Evolutionary conservation across 331 rosid genomes (phyloP), one percentile per base, ranked within the genome.

Genomic region (Erythrophleum ivorense): DNA sequence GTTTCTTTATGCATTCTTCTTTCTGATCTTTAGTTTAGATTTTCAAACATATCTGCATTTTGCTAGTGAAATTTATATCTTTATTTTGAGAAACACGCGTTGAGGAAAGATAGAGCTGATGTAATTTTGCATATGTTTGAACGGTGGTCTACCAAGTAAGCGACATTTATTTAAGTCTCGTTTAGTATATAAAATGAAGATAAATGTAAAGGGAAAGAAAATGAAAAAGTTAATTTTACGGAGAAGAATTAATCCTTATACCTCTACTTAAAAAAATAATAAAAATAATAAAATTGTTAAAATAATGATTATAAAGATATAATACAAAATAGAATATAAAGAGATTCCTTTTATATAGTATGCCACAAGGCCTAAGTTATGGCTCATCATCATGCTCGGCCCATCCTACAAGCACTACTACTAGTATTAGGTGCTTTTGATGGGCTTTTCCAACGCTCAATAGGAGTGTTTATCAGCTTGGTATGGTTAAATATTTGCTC

Each of bases 1-100:
- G 60, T 77, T 71, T 9, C 68, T 31, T 58, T 29, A 43, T 78
- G 67, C 71, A 78, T 75, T 53, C 73, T 73, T 66, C 54, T 64
- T 38, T 84, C 60, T 76, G 40, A 12, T 78, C 75, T 45, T 40
- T 52, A 48, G 34, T 73, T 85, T 83, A 74, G 33, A 58, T 1
- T 57, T 12, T 45, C 49, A 70, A 50, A n/a, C 70, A 29, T 64
- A 53, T 53, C 7, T 54, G 10, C 59, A 55, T 74, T 21, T n/a
- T 70, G 58, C n/a, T 57, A 21, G 9, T 74, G 63, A 19, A 52
- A 67, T 43, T 49, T 50, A 4, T 31, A 41, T 34, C 38, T 45
- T 45, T 9, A 43, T 9, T 45, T 19, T 65, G 72, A 72, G n/a
- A 69, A 78, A 7, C 50, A 40, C 6, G 9, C 49, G 34, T 21